Base-by-base conservation (phyloP, 2,329 filamentous ascomycete species). In the Sporothrix inflata region DNA sequence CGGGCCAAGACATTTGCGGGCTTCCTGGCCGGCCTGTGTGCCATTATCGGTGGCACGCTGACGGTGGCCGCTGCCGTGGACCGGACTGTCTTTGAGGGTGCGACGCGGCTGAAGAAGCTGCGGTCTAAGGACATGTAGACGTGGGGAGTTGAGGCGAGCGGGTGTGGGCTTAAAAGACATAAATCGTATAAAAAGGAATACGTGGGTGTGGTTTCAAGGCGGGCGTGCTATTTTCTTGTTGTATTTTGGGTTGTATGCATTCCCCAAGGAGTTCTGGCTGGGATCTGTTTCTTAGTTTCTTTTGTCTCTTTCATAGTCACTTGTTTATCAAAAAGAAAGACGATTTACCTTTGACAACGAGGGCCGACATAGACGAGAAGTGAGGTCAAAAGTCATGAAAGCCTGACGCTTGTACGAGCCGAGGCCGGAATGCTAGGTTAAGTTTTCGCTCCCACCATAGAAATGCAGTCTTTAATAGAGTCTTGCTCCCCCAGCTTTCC, bases 41-140 rank as follows among this genome's bases (percentile, higher is more conserved):
- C 95, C 49, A 92, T 98, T 74, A 91, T 99, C 68, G 96, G 96
- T 74, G 96, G 96, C 76, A 99, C 96, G 0, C 83, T 99, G 76
- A 99, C 96, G 0, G 96, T 99, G 21, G 96, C 96, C 12, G 96
- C 97, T 6, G 96, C 96, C 4, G 85, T 99, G 42, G 96, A 99
- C 80, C 89, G 97, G 72, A 93, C 92, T 67, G 82, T 98, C 74
- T 99, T 98, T 78, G 96, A 99, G 83, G 96, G 96, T 55, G 88
- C 89, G 2, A 89, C 91, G 72, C 89, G 92, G 79, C 85, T 98
- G 75, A 97, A 92, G 88, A 99, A 99, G 87, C 82, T 97, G 80
- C 93, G 87, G 76, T 82, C 85, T 5, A 91, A 91, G 83, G 88
- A 88, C 75, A 78, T 89, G 73, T 90, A 80, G 40, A 34, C 1